Conservation (phyloP, 2,329 filamentous ascomycete genomes). For the Salinomyces thailandicus region DNA sequence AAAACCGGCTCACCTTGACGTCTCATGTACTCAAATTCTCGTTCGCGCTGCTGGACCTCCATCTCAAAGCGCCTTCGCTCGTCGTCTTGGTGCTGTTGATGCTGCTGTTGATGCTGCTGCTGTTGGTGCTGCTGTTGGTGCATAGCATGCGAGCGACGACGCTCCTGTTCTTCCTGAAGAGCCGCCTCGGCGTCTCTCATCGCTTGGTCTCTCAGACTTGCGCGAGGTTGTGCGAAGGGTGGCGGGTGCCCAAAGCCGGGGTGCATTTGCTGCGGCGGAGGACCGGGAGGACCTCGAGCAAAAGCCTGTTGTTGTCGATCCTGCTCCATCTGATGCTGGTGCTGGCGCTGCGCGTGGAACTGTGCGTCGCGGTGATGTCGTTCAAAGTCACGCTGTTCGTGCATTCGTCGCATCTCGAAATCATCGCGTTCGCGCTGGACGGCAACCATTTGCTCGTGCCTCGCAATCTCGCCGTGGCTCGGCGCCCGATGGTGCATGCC, state of each 20-base stretch:
- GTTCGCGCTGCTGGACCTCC: slow-evolving; percentile 3
- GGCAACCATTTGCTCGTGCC: slow-evolving; percentile 14
- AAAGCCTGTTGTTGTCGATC: slow-evolving; percentile 7
- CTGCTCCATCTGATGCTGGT: slow-evolving; percentile 2
- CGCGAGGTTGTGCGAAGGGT: slow-evolving; percentile 3
- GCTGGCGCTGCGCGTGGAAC: neutral
- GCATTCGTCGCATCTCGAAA: slow-evolving; percentile 6
- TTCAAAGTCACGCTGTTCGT: slow-evolving; percentile 6
- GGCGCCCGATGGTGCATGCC: slow-evolving; percentile 17
- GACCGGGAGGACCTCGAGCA: slow-evolving; percentile 6
- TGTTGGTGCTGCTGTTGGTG: neutral
- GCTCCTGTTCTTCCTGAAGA: slow-evolving; percentile 12
- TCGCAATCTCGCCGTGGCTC: slow-evolving; percentile 18
- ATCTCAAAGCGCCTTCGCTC: slow-evolving; percentile 3
- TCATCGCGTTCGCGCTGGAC: slow-evolving; percentile 11
- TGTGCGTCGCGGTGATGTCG: slow-evolving; percentile 1
- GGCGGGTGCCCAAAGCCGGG: neutral
- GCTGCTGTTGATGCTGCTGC: slow-evolving; percentile 1
- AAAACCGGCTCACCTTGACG: slow-evolving; percentile 2
- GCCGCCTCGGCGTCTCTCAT: slow-evolving; percentile 15
- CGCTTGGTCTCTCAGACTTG: slow-evolving; percentile 16
- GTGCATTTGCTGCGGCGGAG: slow-evolving; percentile 6
- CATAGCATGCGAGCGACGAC: neutral
- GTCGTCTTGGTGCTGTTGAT: slow-evolving; percentile 11
- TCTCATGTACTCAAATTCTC: slow-evolving; percentile 3